phyloP scores from a whole-genome alignment of 768 basidiomycete species.

The Hortiboletus flavorubellus region DNA sequence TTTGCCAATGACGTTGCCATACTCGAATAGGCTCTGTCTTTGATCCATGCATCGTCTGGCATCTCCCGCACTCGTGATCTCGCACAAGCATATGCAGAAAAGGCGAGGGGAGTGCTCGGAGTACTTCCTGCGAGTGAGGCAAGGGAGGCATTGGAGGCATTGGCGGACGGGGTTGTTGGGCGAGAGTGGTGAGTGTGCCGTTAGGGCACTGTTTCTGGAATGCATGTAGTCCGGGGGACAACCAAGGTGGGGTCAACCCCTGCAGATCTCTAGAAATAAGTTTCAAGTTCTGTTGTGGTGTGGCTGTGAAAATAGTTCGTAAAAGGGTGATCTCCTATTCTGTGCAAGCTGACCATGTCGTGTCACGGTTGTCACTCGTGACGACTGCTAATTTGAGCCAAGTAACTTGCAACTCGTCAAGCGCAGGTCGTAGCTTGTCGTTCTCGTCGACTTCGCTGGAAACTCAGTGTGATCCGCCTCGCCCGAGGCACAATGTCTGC shows the following conservation, averaged over 20 bases:
- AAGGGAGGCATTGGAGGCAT: slow-evolving; percentile 65
- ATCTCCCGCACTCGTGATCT: slow-evolving; percentile 76
- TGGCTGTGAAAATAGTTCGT: too few relatives aligned
- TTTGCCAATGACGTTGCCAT: background rate
- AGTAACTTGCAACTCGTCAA: background rate
- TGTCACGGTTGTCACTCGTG: slow-evolving; percentile 19
- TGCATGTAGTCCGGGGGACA: too few relatives aligned
- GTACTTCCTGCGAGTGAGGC: slow-evolving; percentile 80
- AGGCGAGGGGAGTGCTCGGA: slow-evolving; percentile 66
- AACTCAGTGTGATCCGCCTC: slow-evolving; percentile 14
- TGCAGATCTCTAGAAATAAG: too few relatives aligned
- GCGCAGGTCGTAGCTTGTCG: background rate
- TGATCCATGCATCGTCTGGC: slow-evolving; percentile 60
- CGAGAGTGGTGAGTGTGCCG: slow-evolving; percentile 43
- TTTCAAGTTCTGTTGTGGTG: too few relatives aligned
- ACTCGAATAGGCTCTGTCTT: slow-evolving; percentile 54
- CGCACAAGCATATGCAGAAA: slow-evolving; percentile 69
- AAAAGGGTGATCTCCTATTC: background rate
- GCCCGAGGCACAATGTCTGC: slow-evolving; percentile 18
- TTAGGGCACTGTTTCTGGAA: too few relatives aligned
- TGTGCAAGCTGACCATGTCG: background rate
- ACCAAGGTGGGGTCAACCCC: too few relatives aligned
- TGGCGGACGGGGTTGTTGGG: slow-evolving; percentile 66
- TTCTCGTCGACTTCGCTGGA: slow-evolving; percentile 2
- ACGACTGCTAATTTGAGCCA: slow-evolving; percentile 13